phyloP scores from a whole-genome alignment of 176 grass and related monocot species.

The Oryza glumipatula region DNA sequence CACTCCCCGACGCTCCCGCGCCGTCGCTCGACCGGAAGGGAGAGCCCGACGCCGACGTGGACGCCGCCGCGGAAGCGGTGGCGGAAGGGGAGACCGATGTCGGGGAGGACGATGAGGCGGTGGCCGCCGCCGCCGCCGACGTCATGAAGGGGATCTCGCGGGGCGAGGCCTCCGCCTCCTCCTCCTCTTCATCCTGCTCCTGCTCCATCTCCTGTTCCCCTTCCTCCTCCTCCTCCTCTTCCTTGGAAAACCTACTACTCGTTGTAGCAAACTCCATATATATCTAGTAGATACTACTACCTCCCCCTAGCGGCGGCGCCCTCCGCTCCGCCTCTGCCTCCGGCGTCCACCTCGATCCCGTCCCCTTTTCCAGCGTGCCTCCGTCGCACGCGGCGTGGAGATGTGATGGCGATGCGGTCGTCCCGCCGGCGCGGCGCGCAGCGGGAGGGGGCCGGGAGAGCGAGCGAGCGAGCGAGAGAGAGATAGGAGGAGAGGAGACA shows the following conservation, averaged over 20 bases:
- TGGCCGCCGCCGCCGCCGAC: not conserved
- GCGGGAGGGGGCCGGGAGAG: not conserved
- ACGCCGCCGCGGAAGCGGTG: constrained; percentile 5
- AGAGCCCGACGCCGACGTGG: constrained; percentile 23
- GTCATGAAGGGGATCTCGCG: constrained; percentile 56
- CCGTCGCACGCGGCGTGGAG: not conserved
- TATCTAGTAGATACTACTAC: not conserved
- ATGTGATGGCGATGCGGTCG: constrained; percentile 25
- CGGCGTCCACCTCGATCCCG: constrained; percentile 18
- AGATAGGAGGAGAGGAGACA: no score
- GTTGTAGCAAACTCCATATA: constrained; percentile 50
- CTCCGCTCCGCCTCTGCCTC: not conserved
- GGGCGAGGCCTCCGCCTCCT: constrained; percentile 36
- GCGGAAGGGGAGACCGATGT: constrained; percentile 38
- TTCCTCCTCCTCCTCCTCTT: constrained; percentile 3
- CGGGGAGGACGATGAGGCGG: constrained; percentile 23
- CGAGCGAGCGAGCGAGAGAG: not conserved
- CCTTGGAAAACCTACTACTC: constrained; percentile 47
- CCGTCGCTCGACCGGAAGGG: constrained; percentile 42
- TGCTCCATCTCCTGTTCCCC: constrained; percentile 4
- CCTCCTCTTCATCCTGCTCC: constrained; percentile 10
- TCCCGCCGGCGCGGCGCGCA: not conserved
- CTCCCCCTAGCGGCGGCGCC: not conserved
- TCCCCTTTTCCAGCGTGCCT: not conserved
- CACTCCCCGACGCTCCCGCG: constrained; percentile 55